A percentile compares a stretch with the other conserved stretches of the same genome.
These are phyloP conservation scores for Nigrospora sphaerica DNA, from an alignment of 2,329 filamentous ascomycete species.

Conservation along the genomic window DNA sequence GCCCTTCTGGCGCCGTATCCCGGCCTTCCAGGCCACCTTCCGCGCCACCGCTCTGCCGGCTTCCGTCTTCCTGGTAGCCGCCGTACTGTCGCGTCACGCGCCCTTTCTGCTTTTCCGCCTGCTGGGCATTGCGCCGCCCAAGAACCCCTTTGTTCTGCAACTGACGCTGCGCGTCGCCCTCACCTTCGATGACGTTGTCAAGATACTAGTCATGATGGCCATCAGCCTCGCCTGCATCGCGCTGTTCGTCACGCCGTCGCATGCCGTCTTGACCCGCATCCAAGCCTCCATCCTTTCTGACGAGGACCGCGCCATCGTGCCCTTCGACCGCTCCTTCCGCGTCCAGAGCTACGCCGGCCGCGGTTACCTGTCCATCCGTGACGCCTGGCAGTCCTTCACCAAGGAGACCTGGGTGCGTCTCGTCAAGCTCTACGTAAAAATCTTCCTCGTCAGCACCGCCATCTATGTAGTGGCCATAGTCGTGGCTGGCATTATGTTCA, in stretches of 20 bases:
- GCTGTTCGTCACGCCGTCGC: slow-evolving; percentile 63
- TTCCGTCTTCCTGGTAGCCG: slow-evolving; percentile 48
- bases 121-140: slow-evolving; percentile 12
- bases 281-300: slow-evolving; percentile 78
- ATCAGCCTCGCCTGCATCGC: slow-evolving; percentile 43
- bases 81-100: slow-evolving; percentile 37
- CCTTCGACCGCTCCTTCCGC: slow-evolving; percentile 79
- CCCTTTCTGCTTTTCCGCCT: slow-evolving; percentile 33
- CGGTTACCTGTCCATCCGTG: slow-evolving; percentile 59
- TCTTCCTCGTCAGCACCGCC: slow-evolving; percentile 44
- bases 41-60: slow-evolving; percentile 62
- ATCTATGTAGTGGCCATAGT: slow-evolving; percentile 16
- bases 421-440: slow-evolving; percentile 65
- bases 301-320: slow-evolving; percentile 73
- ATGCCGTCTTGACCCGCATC: slow-evolving; percentile 68
- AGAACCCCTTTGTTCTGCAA: slow-evolving; percentile 29
- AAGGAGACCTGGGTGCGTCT: slow-evolving; percentile 62
- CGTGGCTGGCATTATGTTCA: slow-evolving; percentile 14
- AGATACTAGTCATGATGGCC: slow-evolving; percentile 37
- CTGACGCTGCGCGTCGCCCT: slow-evolving; percentile 20
- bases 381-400: slow-evolving; percentile 72
- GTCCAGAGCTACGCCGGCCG: slow-evolving; percentile 59
- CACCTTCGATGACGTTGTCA: slow-evolving; percentile 29
- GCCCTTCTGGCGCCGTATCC: slow-evolving; percentile 60
- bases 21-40: slow-evolving; percentile 52